A percentile compares a stretch with the other conserved stretches of the same genome.
These are phyloP conservation scores for Sporothrix phasma DNA, from an alignment of 2,329 filamentous ascomycete genomes.

Conservation along the genomic window DNA sequence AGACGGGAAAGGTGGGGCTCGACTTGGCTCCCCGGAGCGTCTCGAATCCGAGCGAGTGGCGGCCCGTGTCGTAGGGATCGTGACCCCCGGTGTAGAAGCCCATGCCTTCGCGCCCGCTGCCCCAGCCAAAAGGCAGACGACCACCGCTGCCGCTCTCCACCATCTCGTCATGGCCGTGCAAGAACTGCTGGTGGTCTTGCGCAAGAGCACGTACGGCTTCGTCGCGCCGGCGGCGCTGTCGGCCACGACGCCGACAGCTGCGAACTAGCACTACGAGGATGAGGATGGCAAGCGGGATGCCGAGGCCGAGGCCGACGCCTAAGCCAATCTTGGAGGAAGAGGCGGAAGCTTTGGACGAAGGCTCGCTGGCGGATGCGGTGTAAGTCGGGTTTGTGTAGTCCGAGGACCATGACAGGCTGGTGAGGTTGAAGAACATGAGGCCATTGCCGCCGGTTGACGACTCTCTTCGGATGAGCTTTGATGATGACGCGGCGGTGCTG, in stretches of 20 bases:
- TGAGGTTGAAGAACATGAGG: constrained; percentile 45
- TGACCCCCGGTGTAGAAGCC: constrained; percentile 38
- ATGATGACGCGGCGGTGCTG: neutral
- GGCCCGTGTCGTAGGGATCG: constrained; percentile 28
- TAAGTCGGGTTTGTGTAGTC: constrained; percentile 37
- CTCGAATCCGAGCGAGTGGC: constrained; percentile 40
- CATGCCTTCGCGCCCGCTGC: constrained; percentile 16
- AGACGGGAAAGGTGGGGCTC: constrained; percentile 15
- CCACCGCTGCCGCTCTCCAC: constrained; percentile 30
- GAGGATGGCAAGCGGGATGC: constrained; percentile 43
- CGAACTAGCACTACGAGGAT: constrained; percentile 33
- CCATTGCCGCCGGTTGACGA: constrained; percentile 20
- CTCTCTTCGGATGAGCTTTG: neutral
- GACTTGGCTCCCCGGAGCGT: constrained; percentile 31
- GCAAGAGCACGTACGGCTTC: constrained; percentile 39
- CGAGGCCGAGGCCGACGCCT: constrained; percentile 56
- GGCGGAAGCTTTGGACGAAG: constrained; percentile 9
- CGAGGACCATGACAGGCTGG: constrained; percentile 43
- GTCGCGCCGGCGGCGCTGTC: constrained; percentile 31
- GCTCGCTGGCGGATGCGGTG: constrained; percentile 12
- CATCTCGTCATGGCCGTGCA: constrained; percentile 38
- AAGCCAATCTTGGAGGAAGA: constrained; percentile 44
- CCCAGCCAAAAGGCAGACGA: constrained; percentile 26
- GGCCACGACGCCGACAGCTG: constrained; percentile 38
- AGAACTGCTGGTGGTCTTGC: constrained; percentile 39